Percentiles rank a stretch among this genome's conserved stretches.
These are phyloP conservation scores for Apophysomyces sp. DNA, from an alignment of 371 early-diverging fungal genomes.

Conservation along the genomic window DNA sequence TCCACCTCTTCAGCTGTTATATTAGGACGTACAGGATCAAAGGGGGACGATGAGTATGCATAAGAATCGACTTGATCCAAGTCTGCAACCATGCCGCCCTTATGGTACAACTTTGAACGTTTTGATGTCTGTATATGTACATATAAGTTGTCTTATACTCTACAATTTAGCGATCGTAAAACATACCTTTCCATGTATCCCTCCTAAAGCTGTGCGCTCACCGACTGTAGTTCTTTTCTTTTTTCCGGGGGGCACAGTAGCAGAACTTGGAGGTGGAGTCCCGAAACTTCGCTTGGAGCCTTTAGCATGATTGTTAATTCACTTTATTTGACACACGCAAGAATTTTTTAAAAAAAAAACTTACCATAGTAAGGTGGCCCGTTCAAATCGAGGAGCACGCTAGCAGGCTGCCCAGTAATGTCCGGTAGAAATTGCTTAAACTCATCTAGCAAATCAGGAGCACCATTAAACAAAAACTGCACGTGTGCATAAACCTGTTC, in stretches of 20 bases:
- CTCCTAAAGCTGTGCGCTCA: constrained; percentile 22
- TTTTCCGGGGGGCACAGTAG: constrained; percentile 18
- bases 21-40: constrained; percentile 31
- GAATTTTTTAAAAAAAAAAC: background rate
- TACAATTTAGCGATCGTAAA: background rate
- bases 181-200: background rate
- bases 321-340: background rate
- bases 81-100: constrained; percentile 4
- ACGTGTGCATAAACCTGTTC: constrained; percentile 88
- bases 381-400: constrained; percentile 9
- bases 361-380: constrained; percentile 9
- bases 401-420: constrained; percentile 35
- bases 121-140: background rate
- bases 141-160: background rate
- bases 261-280: constrained; percentile 2
- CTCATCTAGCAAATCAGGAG: constrained; percentile 90
- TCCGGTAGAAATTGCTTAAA: constrained; percentile 97
- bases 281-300: constrained; percentile 9
- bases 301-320: background rate
- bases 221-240: constrained; percentile 17
- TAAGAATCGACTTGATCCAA: constrained; percentile 4
- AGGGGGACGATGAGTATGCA: constrained; percentile 19
- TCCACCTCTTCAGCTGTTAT: constrained; percentile 79
- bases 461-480: constrained; percentile 77
- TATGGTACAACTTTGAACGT: constrained; percentile 9